These are phyloP conservation scores for Terfezia claveryi DNA, from an alignment of 495 filamentous ascomycete genomes.

Conservation along the genomic window DNA sequence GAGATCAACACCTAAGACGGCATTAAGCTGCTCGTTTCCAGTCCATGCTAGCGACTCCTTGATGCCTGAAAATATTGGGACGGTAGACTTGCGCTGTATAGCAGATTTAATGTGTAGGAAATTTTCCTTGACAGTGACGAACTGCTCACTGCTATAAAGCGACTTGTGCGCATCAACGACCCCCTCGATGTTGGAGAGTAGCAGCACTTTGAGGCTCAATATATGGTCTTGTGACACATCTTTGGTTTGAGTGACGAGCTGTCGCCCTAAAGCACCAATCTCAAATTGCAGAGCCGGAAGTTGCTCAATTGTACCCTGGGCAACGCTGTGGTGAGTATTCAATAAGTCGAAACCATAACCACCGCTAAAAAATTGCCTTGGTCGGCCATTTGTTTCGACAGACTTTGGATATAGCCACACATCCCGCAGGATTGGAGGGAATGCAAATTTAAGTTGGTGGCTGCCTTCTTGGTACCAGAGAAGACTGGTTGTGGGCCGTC, in stretches of 20 bases:
- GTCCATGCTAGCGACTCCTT: neutral
- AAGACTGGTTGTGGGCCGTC: conserved; percentile 10
- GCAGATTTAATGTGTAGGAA: neutral
- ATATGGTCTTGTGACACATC: conserved; percentile 16
- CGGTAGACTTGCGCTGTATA: neutral
- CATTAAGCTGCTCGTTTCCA: neutral
- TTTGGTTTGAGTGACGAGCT: conserved; percentile 11
- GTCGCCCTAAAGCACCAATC: conserved; percentile 14
- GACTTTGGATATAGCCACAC: neutral
- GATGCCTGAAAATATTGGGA: neutral
- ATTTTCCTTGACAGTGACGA: conserved; percentile 18
- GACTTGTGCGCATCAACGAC: conserved; percentile 8
- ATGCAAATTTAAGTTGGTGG: neutral
- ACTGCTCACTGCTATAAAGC: conserved; percentile 6
- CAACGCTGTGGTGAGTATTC: neutral
- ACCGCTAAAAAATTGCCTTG: neutral
- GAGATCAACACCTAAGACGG: neutral
- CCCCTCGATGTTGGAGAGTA: conserved; percentile 8
- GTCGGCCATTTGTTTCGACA: neutral
- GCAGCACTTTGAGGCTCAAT: conserved; percentile 3
- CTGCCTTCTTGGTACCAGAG: conserved; percentile 7
- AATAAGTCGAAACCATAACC: neutral
- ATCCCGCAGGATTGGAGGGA: neutral
- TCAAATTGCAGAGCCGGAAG: conserved; percentile 16
- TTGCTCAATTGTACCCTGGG: conserved; percentile 1